Evolutionary conservation across 2,329 filamentous ascomycete species (phyloP), one percentile per base, ranked within the genome.

Genomic region (Gaeumannomyces sp.): DNA sequence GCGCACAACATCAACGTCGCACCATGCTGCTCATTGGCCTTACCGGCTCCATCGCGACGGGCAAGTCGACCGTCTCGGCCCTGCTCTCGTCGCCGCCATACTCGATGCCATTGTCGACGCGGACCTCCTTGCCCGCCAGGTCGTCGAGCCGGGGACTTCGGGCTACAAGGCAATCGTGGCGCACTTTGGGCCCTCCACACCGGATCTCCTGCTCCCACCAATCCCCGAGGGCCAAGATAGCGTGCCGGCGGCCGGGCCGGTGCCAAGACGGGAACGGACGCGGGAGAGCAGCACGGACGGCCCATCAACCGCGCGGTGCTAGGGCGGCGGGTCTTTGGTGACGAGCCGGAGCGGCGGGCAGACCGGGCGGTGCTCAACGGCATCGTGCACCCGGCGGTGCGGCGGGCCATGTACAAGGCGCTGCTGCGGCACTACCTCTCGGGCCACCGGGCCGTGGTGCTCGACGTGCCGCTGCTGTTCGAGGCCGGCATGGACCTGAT

Each of bases 21-120:
- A 50, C 33, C n/a, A 98, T 98, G 95, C 86, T 98, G 61, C 88
- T 99, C 72, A 93, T 99, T 71, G 95, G 95, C 65, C 87, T 99
- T 31, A 99, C 95, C 11, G 95, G 95, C 75, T 97, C 93, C 67
- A 98, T 99, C 74, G 95, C 95, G 67, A 99, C 95, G 7, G 95
- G 95, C 76, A 99, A 99, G 85, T 97, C 94, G 60, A 99, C 94
- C 69, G 93, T 97, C 64, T 97, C 95, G 33, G 82, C 84, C 56
- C 84, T 97, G 70, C 90, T 99, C 71, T 87, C 90, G 62, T 83
- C 86, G 5, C 81, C 91, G 6, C 95, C 94, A 0, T 91, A 97
- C 81, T 89, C 86, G 67, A 85, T 99, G 67, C 93, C 95, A 85
- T 99, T 71, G 89, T 99, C 79, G 95, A 99, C 74, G 94, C 95